Base-by-base conservation (phyloP, 768 basidiomycete genomes). In the Phanerochaete carnosa region DNA sequence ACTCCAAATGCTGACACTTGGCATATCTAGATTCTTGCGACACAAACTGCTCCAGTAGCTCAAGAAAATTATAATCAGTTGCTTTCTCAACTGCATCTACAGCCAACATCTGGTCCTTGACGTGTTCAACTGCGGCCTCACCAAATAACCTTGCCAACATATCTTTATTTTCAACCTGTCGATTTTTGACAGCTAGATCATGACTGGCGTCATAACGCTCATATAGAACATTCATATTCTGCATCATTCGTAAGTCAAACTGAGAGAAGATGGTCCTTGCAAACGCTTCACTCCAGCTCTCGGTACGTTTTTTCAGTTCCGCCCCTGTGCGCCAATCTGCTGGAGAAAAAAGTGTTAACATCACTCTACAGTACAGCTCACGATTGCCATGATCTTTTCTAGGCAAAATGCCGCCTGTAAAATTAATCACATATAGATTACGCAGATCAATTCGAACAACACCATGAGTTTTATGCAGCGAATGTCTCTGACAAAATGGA, bases 171-270 rank as follows among this genome's bases (percentile, higher is more conserved):
- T n/a, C n/a, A n/a, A n/a, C n/a, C n/a, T n/a, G n/a, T n/a, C n/a
- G n/a, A n/a, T n/a, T n/a, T n/a, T n/a, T n/a, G n/a, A n/a, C 33
- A 2, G 61, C 57, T 19, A 22, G 52, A 29, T 59, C 53, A 28
- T 59, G 57, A 1, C 61, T 26, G 1, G 37, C 29, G 22, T 62
- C 62, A 1, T 59, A 19, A 57, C 62, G 59, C 30, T 62, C 62
- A 45, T 59, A 76, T 26, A 59, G 26, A 0, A 77, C 23, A 22
- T 62, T 58, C 55, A 62, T 58, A 43, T 58, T 58, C 6, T 50
- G 23, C 53, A 63, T 76, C 68, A 49, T 71, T 64, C 47, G 1
- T 12, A 2, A n/a, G 5, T 55, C 28, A 2, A 26, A 8, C 1
- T 11, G 28, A n/a, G 32, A 15, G n/a, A 62, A 62, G 2, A 1